Evolutionary conservation across 2,329 filamentous ascomycete genomes (phyloP), one percentile per base, ranked within the genome.

Genomic region (Fusarium incarnatum): DNA sequence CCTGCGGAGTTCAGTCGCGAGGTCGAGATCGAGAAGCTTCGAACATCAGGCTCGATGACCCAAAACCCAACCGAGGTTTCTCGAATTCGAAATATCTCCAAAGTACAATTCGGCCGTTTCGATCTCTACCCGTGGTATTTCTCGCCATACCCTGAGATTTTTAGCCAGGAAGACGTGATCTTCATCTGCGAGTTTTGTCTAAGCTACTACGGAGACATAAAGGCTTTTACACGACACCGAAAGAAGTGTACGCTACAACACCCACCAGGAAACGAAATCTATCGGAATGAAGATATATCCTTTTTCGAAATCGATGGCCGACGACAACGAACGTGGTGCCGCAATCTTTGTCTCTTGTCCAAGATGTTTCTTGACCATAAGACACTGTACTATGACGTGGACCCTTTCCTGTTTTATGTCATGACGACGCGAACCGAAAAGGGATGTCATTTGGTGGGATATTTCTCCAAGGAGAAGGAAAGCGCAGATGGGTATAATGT

Each of bases 41-140:
- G 96, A 42, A 97, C 94, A 6, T 93, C 93, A 25, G 97, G 96
- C 32, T 98, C 94, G 66, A 98, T 99, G 96, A 99, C 97, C 13
- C 97, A 99, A 78, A 98, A 98, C 72, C 96, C 97, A 60, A 94
- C 95, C 15, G 97, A 99, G 78, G 94, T 99, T 66, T 95, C 95
- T 25, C 92, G 97, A 56, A 97, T 99, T 58, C 91, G 96, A 76
- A 99, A 99, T 78, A 90, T 99, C 71, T 93, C 93, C 57, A 94
- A 92, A 72, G 91, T 99, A 6, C 95, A 98, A 78, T 98, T 99
- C 85, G 97, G 96, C 46, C 90, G 91, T 73, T 92, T 90, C 78
- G 94, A 98, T 75, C 88, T 99, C 45, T 97, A 97, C 78, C 96
- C 96, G 1, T 99, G 96, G 96, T 99, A 99, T 80, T 99, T 99